Base-by-base conservation (phyloP, 352 stramenopile genomes). In the Globisporangium cederbergense region DNA sequence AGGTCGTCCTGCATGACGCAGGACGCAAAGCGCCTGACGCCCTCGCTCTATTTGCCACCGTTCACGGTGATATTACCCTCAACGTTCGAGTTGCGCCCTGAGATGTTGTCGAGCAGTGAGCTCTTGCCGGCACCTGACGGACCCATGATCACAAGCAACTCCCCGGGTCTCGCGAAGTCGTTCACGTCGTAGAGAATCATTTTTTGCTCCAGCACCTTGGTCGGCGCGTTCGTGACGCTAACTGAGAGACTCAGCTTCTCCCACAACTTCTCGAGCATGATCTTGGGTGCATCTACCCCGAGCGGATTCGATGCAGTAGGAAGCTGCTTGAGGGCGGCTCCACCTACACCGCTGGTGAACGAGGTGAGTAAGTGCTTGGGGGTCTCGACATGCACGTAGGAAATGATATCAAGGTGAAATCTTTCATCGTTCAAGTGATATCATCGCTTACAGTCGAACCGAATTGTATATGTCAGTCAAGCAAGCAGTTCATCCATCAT, bases 101-200 rank as follows among this genome's bases (percentile, higher is more conserved):
- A 90, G 57, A 99, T 91, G 22, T 97, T 95, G 79, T 98, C 93
- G 8, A 97, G 82, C 7, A 98, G 80, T 1, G 94, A 97, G n/a
- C 89, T 97, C 68, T 98, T 98, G 11, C 92, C 91, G 40, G 87
- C 83, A 13, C 86, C 85, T 0, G 75, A 86, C 1, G 77, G 77
- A 14, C 83, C 86, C 76, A 91, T 89, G 62, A 95, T 76, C 14
- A 85, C 80, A 10, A 90, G 63, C 2, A 91, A 66, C 22, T 82
- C 71, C 8, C 83, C 83, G 9, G 81, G 81, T 7, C 53, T 51
- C 2, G 80, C 79, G 18, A 62, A 64, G 0, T 80, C 83, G 34
- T 60, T 80, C 4, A 92, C 74, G 45, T 77, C 65, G 16, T 74
- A 66, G 2, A 95, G 67, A 53, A 95, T 87, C 2, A 61, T 34